Evolutionary conservation across 208 protist genomes (phyloP).

Genomic region (Trypanosoma cruzi): DNA sequence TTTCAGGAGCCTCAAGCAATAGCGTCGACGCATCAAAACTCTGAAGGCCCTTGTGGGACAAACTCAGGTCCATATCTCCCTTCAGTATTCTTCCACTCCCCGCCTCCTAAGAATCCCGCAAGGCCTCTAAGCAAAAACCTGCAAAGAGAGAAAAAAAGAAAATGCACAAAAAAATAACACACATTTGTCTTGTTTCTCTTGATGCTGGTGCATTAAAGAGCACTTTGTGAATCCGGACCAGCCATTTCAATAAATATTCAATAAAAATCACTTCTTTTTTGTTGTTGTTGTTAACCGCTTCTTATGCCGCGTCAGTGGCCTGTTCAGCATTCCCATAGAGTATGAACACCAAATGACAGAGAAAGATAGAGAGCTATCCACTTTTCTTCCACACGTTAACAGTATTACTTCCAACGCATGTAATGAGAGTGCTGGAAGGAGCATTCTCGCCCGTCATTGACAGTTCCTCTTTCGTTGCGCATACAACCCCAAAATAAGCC

Average conservation of each 20-base stretch:
- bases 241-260: not conserved
- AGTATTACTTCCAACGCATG: slow-evolving; percentile 85
- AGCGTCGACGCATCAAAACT: slow-evolving; percentile 64
- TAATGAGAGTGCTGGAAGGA: slow-evolving; percentile 75
- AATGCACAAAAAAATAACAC: slow-evolving; percentile 7
- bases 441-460: slow-evolving; percentile 51
- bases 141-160: slow-evolving; percentile 30
- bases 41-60: slow-evolving; percentile 68
- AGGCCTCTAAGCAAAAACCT: slow-evolving; percentile 14
- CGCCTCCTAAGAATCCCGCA: slow-evolving; percentile 1
- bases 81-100: not conserved
- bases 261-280: not conserved
- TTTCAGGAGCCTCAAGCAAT: slow-evolving; percentile 26
- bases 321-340: not conserved
- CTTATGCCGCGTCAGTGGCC: not conserved
- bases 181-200: not conserved
- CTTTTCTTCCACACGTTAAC: slow-evolving; percentile 89
- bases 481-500: slow-evolving; percentile 84
- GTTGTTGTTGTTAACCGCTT: slow-evolving; percentile 20
- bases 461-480: slow-evolving; percentile 76
- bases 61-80: slow-evolving; percentile 65
- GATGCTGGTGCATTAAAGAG: not conserved
- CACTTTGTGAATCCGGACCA: no score
- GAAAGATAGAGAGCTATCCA: slow-evolving; percentile 21
- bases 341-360: slow-evolving; percentile 24